Evolutionary conservation across 1,139 yeast species (phyloP).

Genomic region (Debaryomyces sp.): DNA sequence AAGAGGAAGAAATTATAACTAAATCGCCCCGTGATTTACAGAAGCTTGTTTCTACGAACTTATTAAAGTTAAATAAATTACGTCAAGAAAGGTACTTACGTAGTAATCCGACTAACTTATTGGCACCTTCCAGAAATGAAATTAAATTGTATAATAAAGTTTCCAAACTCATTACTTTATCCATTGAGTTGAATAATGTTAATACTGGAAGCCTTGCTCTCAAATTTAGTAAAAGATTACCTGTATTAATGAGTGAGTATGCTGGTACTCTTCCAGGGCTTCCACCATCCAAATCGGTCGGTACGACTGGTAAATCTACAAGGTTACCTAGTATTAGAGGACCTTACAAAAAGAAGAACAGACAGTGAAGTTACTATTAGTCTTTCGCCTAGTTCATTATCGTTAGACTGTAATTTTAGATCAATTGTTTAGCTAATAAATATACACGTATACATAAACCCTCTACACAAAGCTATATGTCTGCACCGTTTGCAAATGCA

Average conservation of each 20-base stretch:
- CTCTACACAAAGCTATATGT: constrained; percentile 33
- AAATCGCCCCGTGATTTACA: constrained; percentile 39
- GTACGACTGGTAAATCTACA: constrained; percentile 20
- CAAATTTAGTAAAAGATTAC: constrained; percentile 50
- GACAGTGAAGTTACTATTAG: constrained; percentile 12
- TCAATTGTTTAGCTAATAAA: constrained; percentile 3
- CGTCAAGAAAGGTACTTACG: constrained; percentile 59
- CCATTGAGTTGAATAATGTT: constrained; percentile 32
- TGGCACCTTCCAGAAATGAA: constrained; percentile 34
- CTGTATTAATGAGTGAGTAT: constrained; percentile 74
- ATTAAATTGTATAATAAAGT: constrained; percentile 44
- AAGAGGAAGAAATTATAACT: constrained; percentile 26
- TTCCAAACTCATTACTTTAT: constrained; percentile 34
- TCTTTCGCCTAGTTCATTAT: not conserved
- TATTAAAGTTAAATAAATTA: constrained; percentile 61
- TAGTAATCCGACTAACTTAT: constrained; percentile 31
- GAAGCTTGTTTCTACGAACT: constrained; percentile 55
- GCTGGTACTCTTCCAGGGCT: constrained; percentile 79
- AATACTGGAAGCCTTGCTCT: constrained; percentile 34
- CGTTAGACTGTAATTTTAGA: not conserved
- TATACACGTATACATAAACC: not conserved
- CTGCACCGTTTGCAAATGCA: constrained; percentile 72
- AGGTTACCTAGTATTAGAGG: constrained; percentile 47
- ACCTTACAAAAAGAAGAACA: constrained; percentile 42
- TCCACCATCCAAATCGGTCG: constrained; percentile 22